phyloP scores from a whole-genome alignment of 805 yeast genomes.

The Zygoascus bituminiphila region DNA sequence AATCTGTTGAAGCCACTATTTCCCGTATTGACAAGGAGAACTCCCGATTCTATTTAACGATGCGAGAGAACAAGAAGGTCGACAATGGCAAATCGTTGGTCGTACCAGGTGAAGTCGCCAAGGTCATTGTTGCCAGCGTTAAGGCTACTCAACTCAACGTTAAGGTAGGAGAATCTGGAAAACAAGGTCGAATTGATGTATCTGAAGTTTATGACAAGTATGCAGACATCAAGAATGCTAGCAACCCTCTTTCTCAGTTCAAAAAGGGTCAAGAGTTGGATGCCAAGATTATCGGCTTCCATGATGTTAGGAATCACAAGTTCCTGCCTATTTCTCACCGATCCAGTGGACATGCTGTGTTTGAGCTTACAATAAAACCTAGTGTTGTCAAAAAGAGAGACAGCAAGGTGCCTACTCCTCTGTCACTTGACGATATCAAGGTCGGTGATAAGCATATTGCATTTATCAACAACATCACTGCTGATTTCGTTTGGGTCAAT shows the following conservation, averaged over 20 bases:
- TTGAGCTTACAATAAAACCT: constrained; percentile 51
- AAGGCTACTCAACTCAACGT: constrained; percentile 71
- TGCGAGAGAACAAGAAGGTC: constrained; percentile 52
- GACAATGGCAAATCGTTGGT: constrained; percentile 44
- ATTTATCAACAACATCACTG: constrained; percentile 56
- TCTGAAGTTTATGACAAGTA: constrained; percentile 54
- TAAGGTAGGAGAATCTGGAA: constrained; percentile 57
- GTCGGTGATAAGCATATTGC: constrained; percentile 47
- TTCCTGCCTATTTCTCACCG: constrained; percentile 60
- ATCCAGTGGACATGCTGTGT: constrained; percentile 44
- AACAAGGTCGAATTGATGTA: constrained; percentile 71
- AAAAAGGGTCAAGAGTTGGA: constrained; percentile 48
- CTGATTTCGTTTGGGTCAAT: constrained; percentile 58
- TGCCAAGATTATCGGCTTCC: constrained; percentile 68
- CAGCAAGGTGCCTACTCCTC: constrained; percentile 25
- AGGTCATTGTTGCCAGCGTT: constrained; percentile 51
- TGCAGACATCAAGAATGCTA: constrained; percentile 47
- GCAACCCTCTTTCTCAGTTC: constrained; percentile 50
- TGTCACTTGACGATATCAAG: constrained; percentile 36
- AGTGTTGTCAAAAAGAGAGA: constrained; percentile 33
- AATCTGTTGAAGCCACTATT: constrained; percentile 64
- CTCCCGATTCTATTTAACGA: constrained; percentile 60
- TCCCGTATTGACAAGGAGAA: constrained; percentile 59
- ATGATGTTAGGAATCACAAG: constrained; percentile 59
- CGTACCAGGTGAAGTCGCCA: constrained; percentile 51